phyloP scores from a whole-genome alignment of 2,329 filamentous ascomycete species.

The Xylaria sp. region DNA sequence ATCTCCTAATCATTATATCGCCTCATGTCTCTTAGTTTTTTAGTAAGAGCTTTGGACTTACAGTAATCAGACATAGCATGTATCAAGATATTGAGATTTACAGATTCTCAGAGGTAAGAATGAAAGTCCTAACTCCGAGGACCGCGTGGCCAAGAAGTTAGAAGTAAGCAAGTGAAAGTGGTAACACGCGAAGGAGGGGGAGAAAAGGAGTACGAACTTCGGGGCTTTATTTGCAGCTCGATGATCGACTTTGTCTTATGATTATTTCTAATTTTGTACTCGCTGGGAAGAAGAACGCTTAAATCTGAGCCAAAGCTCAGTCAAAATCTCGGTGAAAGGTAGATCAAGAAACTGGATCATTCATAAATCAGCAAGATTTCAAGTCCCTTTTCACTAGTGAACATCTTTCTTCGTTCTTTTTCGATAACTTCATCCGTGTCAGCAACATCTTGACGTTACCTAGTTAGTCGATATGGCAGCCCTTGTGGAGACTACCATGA shows the following conservation, averaged over 20 bases:
- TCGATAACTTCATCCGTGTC: too few species aligned
- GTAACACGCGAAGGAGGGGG: background rate
- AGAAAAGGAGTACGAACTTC: background rate
- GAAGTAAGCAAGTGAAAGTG: background rate
- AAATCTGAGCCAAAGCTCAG: background rate
- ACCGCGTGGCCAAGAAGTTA: background rate
- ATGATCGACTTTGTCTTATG: slow-evolving; percentile 3
- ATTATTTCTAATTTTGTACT: background rate
- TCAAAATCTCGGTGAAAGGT: background rate
- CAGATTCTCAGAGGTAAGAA: background rate
- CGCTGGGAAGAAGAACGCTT: too few species aligned
- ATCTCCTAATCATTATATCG: background rate
- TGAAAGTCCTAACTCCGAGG: background rate
- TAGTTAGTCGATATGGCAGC: slow-evolving; percentile 9
- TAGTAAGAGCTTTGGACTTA: too few species aligned
- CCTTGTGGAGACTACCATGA: slow-evolving; percentile 30
- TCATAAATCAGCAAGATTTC: background rate
- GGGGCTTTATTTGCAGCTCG: background rate
- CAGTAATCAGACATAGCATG: too few species aligned
- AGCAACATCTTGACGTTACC: background rate
- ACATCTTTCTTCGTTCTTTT: too few species aligned
- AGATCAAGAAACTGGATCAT: background rate
- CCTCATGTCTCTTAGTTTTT: too few species aligned
- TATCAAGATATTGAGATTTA: background rate
- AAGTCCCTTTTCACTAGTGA: too few species aligned